Base-by-base conservation (phyloP, 2,329 filamentous ascomycete species). In the Trichoderma sp. region DNA sequence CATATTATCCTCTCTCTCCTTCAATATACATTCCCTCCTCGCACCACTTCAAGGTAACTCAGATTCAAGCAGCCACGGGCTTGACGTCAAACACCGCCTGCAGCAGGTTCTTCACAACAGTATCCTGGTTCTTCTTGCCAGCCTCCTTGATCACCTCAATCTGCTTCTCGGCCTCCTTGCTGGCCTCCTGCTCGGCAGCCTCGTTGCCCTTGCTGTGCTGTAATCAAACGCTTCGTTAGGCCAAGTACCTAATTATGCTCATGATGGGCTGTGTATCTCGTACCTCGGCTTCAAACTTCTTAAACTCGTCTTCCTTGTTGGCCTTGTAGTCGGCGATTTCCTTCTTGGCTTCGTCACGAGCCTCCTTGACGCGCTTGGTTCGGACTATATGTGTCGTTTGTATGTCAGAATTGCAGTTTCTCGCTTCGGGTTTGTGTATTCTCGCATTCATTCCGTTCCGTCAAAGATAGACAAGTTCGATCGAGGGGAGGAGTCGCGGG, bases 351-450 rank as follows among this genome's bases (percentile, higher is more conserved):
- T 99, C 96, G 78, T 92, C 90, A 79, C 95, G 92, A 72, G 96
- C 96, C 84, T 98, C 96, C 83, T 93, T 97, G 83, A 99, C 93
- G 79, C 94, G 91, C 87, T 97, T 97, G 72, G 96, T 97, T 79
- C 96, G 94, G 87, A 78, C 79, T 81, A 27, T 3, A 55, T 43
- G 16, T 19, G n/a, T 13, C 19, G n/a, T 64, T 72, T 31, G 71
- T 13, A 40, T 3, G 2, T 8, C 7, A n/a, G 40, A 13, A n/a
- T n/a, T 31, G 31, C 27, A 53, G 14, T 19, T 19, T 27, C 27
- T 35, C 24, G 49, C 31, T 43, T 11, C 8, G 21, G 29, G 19
- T 6, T 10, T 24, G 3, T 21, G 21, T 1, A 37, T 8, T 49
- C 11, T 31, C 47, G 47, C 47, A 49, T 49, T 24, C 10, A 49